Evolutionary conservation across 129 eudicot species (phyloP).

Genomic region (Lactuca sativa): DNA sequence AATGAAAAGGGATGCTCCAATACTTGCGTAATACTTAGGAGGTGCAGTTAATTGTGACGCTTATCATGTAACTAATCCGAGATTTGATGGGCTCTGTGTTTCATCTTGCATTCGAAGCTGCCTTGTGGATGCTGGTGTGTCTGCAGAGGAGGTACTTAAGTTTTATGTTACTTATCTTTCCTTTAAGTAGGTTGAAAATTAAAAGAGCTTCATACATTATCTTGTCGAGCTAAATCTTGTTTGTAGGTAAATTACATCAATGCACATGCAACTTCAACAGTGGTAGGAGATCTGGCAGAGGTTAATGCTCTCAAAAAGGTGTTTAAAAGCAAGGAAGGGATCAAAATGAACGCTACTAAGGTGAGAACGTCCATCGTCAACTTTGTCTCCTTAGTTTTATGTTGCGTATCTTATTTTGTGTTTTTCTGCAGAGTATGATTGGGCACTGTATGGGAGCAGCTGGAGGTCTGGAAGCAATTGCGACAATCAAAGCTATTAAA

Average conservation of each 20-base stretch:
- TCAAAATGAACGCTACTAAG: slow-evolving; percentile 23
- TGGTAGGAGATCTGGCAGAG: slow-evolving; percentile 73
- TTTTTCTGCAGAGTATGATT: slow-evolving; percentile 55
- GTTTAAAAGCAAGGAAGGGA: slow-evolving; percentile 58
- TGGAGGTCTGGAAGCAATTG: slow-evolving; percentile 34
- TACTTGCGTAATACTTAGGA: not conserved
- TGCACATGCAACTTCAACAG: slow-evolving; percentile 77
- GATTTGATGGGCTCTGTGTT: slow-evolving; percentile 46
- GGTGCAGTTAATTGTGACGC: not conserved
- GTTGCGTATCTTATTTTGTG: not conserved
- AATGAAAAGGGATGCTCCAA: slow-evolving; percentile 36
- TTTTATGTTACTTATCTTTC: not conserved
- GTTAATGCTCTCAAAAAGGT: slow-evolving; percentile 73
- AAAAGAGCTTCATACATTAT: not conserved
- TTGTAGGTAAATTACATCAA: slow-evolving; percentile 68
- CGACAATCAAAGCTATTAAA: slow-evolving; percentile 56
- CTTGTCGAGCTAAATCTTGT: not conserved
- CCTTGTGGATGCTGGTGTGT: slow-evolving; percentile 68
- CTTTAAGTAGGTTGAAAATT: not conserved
- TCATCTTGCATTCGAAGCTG: slow-evolving; percentile 61
- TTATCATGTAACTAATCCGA: not conserved
- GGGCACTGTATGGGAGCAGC: slow-evolving; percentile 84
- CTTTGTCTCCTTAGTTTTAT: too few relatives aligned
- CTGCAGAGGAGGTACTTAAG: slow-evolving; percentile 62
- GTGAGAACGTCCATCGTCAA: slow-evolving; percentile 57